Conservation (phyloP, 306 rosid genomes). For the Cucumis sativus region DNA sequence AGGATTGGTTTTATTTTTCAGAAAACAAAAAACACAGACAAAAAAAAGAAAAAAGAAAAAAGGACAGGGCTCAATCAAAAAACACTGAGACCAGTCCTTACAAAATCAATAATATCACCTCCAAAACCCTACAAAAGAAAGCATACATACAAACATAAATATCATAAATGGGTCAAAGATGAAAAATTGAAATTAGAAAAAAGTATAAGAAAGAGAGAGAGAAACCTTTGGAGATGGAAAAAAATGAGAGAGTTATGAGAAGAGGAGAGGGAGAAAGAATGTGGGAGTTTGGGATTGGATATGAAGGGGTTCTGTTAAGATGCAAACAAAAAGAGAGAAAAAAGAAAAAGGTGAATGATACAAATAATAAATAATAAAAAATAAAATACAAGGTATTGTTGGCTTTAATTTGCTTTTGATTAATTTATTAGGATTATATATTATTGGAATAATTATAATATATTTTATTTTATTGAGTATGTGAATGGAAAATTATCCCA, state of each 20-base stretch:
- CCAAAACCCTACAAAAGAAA: not conserved
- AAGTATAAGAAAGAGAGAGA: conserved; percentile 7
- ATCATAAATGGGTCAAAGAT: not conserved
- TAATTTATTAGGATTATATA: not conserved
- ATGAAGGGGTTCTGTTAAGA: conserved; percentile 71
- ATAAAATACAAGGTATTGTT: conserved; percentile 12
- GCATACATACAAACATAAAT: not conserved
- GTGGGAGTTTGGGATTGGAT: conserved; percentile 28
- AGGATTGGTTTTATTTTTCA: not conserved
- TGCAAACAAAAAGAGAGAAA: conserved; percentile 40
- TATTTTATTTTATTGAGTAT: not conserved
- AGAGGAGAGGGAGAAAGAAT: conserved; percentile 11
- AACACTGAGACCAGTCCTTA: conserved; percentile 6
- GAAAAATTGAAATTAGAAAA: not conserved
- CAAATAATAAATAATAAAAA: not conserved
- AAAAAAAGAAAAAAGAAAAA: no score
- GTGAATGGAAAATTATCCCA: conserved; percentile 39
- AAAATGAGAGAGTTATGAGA: not conserved
- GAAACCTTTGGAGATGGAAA: conserved; percentile 22
- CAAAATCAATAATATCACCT: not conserved
- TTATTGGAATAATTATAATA: not conserved
- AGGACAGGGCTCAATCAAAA: conserved; percentile 3
- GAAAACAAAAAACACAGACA: not conserved
- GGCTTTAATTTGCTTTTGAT: conserved; percentile 35
- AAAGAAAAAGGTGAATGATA: conserved; percentile 3